phyloP scores from a whole-genome alignment of 139 green algal genomes.

The Dunaliella sp. region DNA sequence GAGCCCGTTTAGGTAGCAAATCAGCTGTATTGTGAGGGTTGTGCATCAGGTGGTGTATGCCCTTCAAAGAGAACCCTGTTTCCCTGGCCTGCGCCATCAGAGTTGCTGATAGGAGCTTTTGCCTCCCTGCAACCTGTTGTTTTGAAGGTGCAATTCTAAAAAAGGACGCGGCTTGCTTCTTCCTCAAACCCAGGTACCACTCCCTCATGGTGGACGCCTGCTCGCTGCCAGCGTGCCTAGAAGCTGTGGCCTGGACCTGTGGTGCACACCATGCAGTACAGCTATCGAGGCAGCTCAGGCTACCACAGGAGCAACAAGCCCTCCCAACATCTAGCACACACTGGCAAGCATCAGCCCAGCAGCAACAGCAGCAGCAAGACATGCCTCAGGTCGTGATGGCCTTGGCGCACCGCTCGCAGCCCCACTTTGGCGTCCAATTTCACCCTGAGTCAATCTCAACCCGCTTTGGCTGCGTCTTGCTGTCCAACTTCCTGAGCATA shows the following conservation, averaged over 20 bases:
- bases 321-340: too few species aligned
- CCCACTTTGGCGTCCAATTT: slow-evolving; percentile 93
- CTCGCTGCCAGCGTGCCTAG: slow-evolving; percentile 70
- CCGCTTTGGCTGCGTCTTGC: slow-evolving; percentile 64
- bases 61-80: too few species aligned
- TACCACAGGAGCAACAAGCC: slow-evolving; percentile 1
- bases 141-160: too few species aligned
- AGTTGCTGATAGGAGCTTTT: too few species aligned
- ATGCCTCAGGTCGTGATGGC: slow-evolving; percentile 77
- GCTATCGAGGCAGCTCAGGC: slow-evolving; percentile 12
- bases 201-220: slow-evolving; percentile 80
- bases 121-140: too few species aligned
- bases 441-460: slow-evolving; percentile 93
- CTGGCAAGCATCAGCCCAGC: background rate
- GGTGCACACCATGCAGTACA: slow-evolving; percentile 51
- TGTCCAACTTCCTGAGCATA: slow-evolving; percentile 80
- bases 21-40: too few species aligned
- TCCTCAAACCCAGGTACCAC: slow-evolving; percentile 94
- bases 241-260: slow-evolving; percentile 80
- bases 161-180: too few species aligned
- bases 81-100: too few species aligned
- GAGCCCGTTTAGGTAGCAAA: too few species aligned
- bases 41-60: too few species aligned
- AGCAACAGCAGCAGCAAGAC: slow-evolving; percentile 14
- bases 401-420: slow-evolving; percentile 64